Percentiles rank a stretch among this genome's conserved stretches.
Evolutionary conservation across 305 asterid species (phyloP).

Genomic region (Andrographis paniculata): DNA sequence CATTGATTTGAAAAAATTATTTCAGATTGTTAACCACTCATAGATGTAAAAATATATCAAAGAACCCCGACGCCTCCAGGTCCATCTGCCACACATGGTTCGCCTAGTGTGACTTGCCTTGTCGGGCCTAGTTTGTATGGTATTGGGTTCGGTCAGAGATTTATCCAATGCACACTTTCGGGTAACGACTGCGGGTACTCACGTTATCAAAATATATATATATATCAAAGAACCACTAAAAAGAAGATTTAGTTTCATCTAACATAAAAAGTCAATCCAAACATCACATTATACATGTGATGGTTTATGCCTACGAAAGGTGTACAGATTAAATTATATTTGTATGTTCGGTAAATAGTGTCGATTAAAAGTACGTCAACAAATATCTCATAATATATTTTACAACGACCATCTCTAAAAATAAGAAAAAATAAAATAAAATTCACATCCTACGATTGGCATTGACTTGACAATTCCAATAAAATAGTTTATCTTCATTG

Average conservation of each 20-base stretch:
- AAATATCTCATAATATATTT: slow-evolving; percentile 4
- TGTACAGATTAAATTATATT: neutral
- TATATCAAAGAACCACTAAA: neutral
- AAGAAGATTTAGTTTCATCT: neutral
- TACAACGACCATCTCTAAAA: neutral
- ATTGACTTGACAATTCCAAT: too few species aligned
- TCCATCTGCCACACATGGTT: too few species aligned
- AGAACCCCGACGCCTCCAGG: too few species aligned
- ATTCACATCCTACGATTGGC: too few species aligned
- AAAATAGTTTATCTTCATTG: neutral
- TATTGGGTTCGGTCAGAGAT: too few species aligned
- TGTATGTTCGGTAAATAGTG: neutral
- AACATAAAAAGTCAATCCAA: slow-evolving; percentile 2
- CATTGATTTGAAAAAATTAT: neutral
- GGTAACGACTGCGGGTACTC: too few species aligned
- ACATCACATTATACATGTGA: neutral
- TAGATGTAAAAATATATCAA: too few species aligned
- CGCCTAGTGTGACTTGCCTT: too few species aligned
- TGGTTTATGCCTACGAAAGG: neutral
- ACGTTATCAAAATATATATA: too few species aligned
- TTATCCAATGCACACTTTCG: too few species aligned
- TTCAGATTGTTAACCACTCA: neutral
- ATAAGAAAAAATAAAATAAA: neutral
- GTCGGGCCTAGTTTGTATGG: too few species aligned
- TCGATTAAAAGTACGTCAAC: slow-evolving; percentile 7